phyloP scores from a whole-genome alignment of 2,329 filamentous ascomycete genomes.

The Hypoxylon sp. region DNA sequence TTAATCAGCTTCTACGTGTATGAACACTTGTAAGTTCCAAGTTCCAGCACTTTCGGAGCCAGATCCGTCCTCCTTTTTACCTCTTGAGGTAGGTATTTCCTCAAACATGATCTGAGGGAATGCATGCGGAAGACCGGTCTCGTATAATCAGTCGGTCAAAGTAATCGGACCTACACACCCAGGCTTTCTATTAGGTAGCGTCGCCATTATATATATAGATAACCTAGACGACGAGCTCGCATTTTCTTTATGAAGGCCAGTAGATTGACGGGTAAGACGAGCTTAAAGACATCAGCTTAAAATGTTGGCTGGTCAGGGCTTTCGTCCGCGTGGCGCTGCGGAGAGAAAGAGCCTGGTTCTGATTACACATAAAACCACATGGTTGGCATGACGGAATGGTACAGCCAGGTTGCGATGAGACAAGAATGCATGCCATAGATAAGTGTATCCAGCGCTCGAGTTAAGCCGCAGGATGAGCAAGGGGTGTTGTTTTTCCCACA shows the following conservation, averaged over 20 bases:
- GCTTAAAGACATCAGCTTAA: slow-evolving; percentile 1
- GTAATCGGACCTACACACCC: slow-evolving; percentile 33
- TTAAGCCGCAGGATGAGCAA: slow-evolving; percentile 39
- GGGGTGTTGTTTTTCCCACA: slow-evolving; percentile 16
- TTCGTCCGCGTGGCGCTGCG: slow-evolving; percentile 16
- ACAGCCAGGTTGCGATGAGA: slow-evolving; percentile 29
- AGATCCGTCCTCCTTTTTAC: slow-evolving; percentile 20
- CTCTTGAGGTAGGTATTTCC: slow-evolving; percentile 6
- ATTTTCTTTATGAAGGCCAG: neutral
- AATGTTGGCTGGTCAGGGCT: slow-evolving; percentile 1
- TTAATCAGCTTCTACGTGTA: slow-evolving; percentile 25
- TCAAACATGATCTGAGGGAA: slow-evolving; percentile 7
- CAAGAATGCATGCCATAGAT: slow-evolving; percentile 34
- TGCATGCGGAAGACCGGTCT: slow-evolving; percentile 6
- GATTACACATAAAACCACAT: slow-evolving; percentile 34
- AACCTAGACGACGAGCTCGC: neutral
- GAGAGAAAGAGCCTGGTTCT: slow-evolving; percentile 15
- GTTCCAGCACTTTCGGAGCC: slow-evolving; percentile 22
- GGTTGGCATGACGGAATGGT: slow-evolving; percentile 38
- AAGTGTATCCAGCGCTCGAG: slow-evolving; percentile 1
- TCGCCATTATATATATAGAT: slow-evolving; percentile 10
- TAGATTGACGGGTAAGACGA: slow-evolving; percentile 7
- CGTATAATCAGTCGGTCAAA: slow-evolving; percentile 26
- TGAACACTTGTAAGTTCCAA: slow-evolving; percentile 7
- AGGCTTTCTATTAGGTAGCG: slow-evolving; percentile 14